phyloP scores from a whole-genome alignment of 495 filamentous ascomycete genomes.

The Daldinia decipiens region DNA sequence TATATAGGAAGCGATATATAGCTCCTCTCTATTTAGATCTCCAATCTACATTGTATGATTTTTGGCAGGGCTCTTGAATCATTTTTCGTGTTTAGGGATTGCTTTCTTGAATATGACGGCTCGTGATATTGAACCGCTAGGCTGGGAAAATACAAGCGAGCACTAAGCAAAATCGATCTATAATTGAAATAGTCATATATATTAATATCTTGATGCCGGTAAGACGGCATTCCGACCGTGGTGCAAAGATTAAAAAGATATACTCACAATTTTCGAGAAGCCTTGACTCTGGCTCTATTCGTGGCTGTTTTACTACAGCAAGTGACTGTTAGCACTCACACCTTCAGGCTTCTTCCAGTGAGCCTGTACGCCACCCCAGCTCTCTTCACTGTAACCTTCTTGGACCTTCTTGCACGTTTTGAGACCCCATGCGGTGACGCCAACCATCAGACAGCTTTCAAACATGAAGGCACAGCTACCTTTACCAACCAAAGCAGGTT shows the following conservation, averaged over 20 bases:
- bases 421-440: constrained; percentile 91
- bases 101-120: too few species aligned
- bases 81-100: too few species aligned
- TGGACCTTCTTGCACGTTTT: constrained; percentile 87
- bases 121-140: too few species aligned
- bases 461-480: constrained; percentile 75
- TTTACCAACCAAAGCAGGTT: constrained; percentile 63
- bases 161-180: too few species aligned
- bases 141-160: too few species aligned
- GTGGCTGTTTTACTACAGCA: constrained; percentile 27
- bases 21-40: background rate
- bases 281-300: background rate
- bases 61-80: too few species aligned
- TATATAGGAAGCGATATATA: background rate
- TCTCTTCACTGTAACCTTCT: constrained; percentile 82
- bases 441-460: constrained; percentile 82
- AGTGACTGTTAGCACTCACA: constrained; percentile 39
- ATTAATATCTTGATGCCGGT: too few species aligned
- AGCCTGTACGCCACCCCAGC: constrained; percentile 81
- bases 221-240: background rate
- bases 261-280: background rate
- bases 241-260: background rate
- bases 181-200: too few species aligned
- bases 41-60: background rate
- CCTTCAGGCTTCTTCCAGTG: constrained; percentile 74